These are phyloP conservation scores for Fraxinus anomala DNA, from an alignment of 257 asterid genomes.

Conservation along the genomic window DNA sequence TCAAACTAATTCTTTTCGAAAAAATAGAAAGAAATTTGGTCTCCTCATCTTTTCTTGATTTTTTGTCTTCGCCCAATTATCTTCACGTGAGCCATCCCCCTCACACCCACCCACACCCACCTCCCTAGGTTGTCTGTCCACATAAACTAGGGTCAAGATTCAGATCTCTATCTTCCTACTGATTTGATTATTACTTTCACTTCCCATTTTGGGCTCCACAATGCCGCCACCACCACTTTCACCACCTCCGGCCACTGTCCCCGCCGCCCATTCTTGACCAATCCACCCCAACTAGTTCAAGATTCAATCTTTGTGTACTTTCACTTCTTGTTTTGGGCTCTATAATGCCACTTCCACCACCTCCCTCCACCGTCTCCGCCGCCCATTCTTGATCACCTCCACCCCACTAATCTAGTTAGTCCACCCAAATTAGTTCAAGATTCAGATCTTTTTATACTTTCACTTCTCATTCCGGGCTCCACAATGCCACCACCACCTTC, in stretches of 20 bases:
- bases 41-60: slow-evolving; percentile 19
- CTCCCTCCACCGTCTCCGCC: background rate
- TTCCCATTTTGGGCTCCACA: background rate
- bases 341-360: slow-evolving; percentile 20
- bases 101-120: slow-evolving; percentile 30
- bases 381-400: background rate
- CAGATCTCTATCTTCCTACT: slow-evolving; percentile 16
- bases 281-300: slow-evolving; percentile 37
- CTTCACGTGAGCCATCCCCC: slow-evolving; percentile 44
- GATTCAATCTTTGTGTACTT: slow-evolving; percentile 36
- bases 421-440: slow-evolving; percentile 37
- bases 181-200: slow-evolving; percentile 6
- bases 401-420: slow-evolving; percentile 15
- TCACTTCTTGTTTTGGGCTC: slow-evolving; percentile 20
- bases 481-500: slow-evolving; percentile 35
- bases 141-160: slow-evolving; percentile 37
- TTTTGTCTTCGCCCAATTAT: slow-evolving; percentile 50
- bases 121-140: slow-evolving; percentile 15
- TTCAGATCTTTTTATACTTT: slow-evolving; percentile 35
- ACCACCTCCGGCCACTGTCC: slow-evolving; percentile 11
- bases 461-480: slow-evolving; percentile 34
- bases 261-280: background rate
- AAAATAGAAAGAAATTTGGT: slow-evolving; percentile 23
- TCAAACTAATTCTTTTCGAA: slow-evolving; percentile 21
- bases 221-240: slow-evolving; percentile 24